These are phyloP conservation scores for Xylaria grammica DNA, from an alignment of 495 filamentous ascomycete species.

Conservation along the genomic window DNA sequence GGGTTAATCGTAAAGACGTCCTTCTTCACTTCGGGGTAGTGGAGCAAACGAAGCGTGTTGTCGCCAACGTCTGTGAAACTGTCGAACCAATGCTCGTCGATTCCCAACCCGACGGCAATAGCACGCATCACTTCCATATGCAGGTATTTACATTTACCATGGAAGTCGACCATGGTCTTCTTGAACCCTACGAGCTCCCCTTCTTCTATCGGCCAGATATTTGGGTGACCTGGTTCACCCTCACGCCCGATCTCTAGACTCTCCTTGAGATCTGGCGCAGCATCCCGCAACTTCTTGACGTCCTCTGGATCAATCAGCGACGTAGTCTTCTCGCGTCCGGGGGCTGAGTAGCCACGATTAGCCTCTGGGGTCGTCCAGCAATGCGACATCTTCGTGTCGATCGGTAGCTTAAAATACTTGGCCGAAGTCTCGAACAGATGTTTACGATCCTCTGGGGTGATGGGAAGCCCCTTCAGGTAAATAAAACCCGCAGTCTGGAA, in stretches of 20 bases:
- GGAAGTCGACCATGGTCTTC: slow-evolving; percentile 73
- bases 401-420: slow-evolving; percentile 75
- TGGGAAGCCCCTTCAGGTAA: slow-evolving; percentile 81
- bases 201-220: slow-evolving; percentile 79
- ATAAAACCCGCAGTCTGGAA: slow-evolving; percentile 90
- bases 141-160: slow-evolving; percentile 70
- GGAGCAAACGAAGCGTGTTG: slow-evolving; percentile 86
- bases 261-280: slow-evolving; percentile 80
- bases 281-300: slow-evolving; percentile 62
- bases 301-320: slow-evolving; percentile 60
- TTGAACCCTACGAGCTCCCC: slow-evolving; percentile 71
- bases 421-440: slow-evolving; percentile 74
- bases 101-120: slow-evolving; percentile 81
- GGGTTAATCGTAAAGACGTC: slow-evolving; percentile 73
- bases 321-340: slow-evolving; percentile 79
- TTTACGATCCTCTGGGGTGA: slow-evolving; percentile 63
- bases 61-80: slow-evolving; percentile 72
- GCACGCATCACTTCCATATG: slow-evolving; percentile 85
- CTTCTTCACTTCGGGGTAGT: slow-evolving; percentile 76
- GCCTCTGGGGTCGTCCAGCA: slow-evolving; percentile 73
- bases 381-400: slow-evolving; percentile 69
- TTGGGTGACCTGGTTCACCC: slow-evolving; percentile 67
- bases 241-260: slow-evolving; percentile 84
- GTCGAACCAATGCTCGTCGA: slow-evolving; percentile 80
- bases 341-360: slow-evolving; percentile 79